Conservation (phyloP, 2,329 filamentous ascomycete genomes). For the Claviceps maximensis region DNA sequence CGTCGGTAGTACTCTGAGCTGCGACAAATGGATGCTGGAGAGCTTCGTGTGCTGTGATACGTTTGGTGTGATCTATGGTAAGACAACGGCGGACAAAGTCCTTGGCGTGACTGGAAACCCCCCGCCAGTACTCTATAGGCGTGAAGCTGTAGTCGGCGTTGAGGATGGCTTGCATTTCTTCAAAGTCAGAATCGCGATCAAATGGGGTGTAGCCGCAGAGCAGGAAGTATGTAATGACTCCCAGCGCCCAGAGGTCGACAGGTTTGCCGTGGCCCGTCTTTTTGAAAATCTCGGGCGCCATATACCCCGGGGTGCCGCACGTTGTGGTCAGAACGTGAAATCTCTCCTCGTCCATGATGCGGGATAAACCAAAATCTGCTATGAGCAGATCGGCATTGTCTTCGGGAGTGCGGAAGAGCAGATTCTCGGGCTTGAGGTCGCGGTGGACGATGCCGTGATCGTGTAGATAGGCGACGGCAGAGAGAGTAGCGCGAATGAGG, state of each 20-base stretch:
- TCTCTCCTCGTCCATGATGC: constrained; percentile 98
- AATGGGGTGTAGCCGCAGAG: constrained; percentile 97
- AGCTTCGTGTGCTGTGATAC: constrained; percentile 82
- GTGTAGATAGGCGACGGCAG: constrained; percentile 95
- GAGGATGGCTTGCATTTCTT: constrained; percentile 98
- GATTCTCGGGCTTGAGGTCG: constrained; percentile 93
- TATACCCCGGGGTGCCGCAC: constrained; percentile 94
- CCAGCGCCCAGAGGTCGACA: constrained; percentile 96
- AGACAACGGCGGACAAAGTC: constrained; percentile 88
- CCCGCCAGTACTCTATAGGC: constrained; percentile 90
- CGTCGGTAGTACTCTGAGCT: constrained; percentile 33
- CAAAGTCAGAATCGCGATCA: constrained; percentile 90
- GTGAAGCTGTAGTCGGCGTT: constrained; percentile 94
- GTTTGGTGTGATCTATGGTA: constrained; percentile 73
- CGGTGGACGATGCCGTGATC: constrained; percentile 98
- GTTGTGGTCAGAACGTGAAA: constrained; percentile 97
- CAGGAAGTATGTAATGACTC: constrained; percentile 97
- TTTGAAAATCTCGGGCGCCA: constrained; percentile 99
- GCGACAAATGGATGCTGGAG: constrained; percentile 54
- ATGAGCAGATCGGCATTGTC: constrained; percentile 96
- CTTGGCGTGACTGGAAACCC: constrained; percentile 72
- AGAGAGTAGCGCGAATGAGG: constrained; percentile 85
- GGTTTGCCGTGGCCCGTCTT: constrained; percentile 97
- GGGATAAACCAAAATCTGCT: constrained; percentile 87
- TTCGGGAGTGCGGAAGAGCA: constrained; percentile 92